A percentile compares a stretch with the other conserved stretches of the same genome.
Conservation (phyloP, 2,329 filamentous ascomycete genomes). For the Aspergillus felis region DNA sequence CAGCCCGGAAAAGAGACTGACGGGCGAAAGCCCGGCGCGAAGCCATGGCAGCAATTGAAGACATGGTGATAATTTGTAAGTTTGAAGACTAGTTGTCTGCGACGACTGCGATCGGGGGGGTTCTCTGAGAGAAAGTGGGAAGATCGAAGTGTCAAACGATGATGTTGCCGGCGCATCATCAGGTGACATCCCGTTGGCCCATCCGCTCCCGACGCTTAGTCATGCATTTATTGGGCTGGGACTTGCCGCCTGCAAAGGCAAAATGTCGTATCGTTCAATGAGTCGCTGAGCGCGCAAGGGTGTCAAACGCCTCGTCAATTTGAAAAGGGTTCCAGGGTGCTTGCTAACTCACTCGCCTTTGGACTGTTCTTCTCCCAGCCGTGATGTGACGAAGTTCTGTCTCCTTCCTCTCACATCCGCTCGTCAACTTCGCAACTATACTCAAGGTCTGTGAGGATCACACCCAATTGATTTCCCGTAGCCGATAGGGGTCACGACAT, state of each 20-base stretch:
- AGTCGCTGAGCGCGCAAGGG: background rate
- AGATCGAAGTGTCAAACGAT: slow-evolving; percentile 29
- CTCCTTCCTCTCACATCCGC: background rate
- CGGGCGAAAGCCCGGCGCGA: slow-evolving; percentile 40
- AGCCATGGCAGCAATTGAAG: slow-evolving; percentile 40
- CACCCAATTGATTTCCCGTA: background rate
- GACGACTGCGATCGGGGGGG: slow-evolving; percentile 10
- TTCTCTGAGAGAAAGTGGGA: slow-evolving; percentile 19
- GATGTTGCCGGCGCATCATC: slow-evolving; percentile 31
- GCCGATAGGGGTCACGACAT: background rate
- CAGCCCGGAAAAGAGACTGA: slow-evolving; percentile 39
- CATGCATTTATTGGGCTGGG: slow-evolving; percentile 1
- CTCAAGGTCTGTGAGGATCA: background rate
- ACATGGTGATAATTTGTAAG: slow-evolving; percentile 29
- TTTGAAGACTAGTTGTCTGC: slow-evolving; percentile 15
- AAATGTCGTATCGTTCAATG: slow-evolving; percentile 1
- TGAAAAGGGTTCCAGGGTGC: background rate
- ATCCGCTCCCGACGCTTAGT: slow-evolving; percentile 17
- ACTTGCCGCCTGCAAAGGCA: slow-evolving; percentile 17
- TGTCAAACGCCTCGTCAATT: background rate
- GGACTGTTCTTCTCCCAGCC: background rate
- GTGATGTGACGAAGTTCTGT: background rate
- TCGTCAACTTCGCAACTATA: background rate
- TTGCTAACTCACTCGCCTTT: background rate
- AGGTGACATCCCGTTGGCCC: slow-evolving; percentile 23